These are phyloP conservation scores for Leonotis leonurus DNA, from an alignment of 257 asterid genomes.

Conservation along the genomic window DNA sequence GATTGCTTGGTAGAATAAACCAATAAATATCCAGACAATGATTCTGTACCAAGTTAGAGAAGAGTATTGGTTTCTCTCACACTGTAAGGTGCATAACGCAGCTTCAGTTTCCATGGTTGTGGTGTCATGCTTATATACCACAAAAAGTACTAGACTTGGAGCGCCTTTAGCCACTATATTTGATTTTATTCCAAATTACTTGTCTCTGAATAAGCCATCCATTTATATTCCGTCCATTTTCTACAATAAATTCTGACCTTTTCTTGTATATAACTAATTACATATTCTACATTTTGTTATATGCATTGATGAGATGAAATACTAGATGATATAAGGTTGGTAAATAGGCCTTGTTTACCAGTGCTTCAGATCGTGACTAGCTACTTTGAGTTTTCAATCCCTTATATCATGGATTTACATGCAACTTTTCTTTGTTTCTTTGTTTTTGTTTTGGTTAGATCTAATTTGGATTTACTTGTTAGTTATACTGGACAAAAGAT, in stretches of 20 bases:
- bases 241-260: no score
- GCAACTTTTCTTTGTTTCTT: no score
- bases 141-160: background rate
- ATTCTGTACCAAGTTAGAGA: background rate
- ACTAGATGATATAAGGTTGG: no score
- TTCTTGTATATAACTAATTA: no score
- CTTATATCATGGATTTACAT: no score
- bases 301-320: no score
- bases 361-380: background rate
- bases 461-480: no score
- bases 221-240: background rate
- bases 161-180: background rate
- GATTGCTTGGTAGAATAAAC: background rate
- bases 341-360: background rate
- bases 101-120: background rate
- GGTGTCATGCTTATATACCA: background rate
- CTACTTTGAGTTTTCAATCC: no score
- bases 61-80: background rate
- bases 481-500: no score
- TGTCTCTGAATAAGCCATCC: background rate
- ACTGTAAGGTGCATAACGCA: background rate
- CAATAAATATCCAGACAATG: background rate
- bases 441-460: no score
- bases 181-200: background rate
- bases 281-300: no score